phyloP scores from a whole-genome alignment of 306 rosid species.

The Prunus mume region DNA sequence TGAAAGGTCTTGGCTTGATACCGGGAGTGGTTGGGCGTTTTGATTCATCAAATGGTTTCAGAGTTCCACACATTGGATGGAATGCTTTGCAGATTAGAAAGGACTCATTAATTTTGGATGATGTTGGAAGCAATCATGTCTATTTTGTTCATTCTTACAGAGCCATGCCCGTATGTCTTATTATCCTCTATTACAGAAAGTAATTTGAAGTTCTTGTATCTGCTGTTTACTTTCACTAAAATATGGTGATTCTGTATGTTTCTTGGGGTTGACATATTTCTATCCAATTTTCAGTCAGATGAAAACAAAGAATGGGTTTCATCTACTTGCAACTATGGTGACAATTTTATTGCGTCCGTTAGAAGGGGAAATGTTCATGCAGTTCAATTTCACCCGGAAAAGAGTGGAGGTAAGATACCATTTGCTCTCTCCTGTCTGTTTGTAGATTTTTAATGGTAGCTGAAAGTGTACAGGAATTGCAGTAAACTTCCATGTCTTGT shows the following conservation, averaged over 20 bases:
- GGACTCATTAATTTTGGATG: slow-evolving; percentile 82
- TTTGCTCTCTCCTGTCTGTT: slow-evolving; percentile 13
- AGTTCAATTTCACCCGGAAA: slow-evolving; percentile 98
- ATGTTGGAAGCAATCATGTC: slow-evolving; percentile 72
- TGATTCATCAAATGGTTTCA: slow-evolving; percentile 83
- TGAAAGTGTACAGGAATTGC: slow-evolving; percentile 8
- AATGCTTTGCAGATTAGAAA: slow-evolving; percentile 65
- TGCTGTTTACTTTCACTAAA: slow-evolving; percentile 5
- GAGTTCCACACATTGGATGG: slow-evolving; percentile 99
- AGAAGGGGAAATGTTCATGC: slow-evolving; percentile 93
- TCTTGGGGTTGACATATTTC: slow-evolving; percentile 10
- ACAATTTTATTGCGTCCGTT: slow-evolving; percentile 79
- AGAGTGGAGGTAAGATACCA: slow-evolving; percentile 84
- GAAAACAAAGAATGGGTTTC: slow-evolving; percentile 86
- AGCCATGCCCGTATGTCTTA: slow-evolving; percentile 69
- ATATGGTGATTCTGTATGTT: slow-evolving; percentile 13
- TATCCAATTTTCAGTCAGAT: slow-evolving; percentile 56
- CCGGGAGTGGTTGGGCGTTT: slow-evolving; percentile 91
- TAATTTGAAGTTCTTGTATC: not conserved
- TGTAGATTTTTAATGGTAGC: not conserved
- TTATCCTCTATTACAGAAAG: slow-evolving; percentile 10
- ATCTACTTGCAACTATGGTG: slow-evolving; percentile 89
- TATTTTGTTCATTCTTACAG: slow-evolving; percentile 95
- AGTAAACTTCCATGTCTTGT: not conserved
- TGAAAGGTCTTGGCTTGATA: slow-evolving; percentile 89